A percentile compares a stretch with the other conserved stretches of the same genome.
These are phyloP conservation scores for Naumovozyma castellii DNA, from an alignment of 805 yeast genomes.

Conservation along the genomic window DNA sequence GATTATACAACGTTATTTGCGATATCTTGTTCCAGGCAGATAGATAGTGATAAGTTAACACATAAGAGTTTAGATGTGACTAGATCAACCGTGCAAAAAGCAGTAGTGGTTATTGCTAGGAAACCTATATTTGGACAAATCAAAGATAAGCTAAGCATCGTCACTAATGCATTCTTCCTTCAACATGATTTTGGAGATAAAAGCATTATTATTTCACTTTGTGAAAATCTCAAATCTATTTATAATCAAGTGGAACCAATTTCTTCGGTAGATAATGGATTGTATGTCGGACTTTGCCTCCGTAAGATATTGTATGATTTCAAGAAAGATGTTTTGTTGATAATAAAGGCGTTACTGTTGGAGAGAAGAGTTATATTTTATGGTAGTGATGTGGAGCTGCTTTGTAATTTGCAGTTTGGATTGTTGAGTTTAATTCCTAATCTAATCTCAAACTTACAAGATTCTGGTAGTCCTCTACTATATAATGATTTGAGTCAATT, in stretches of 20 bases:
- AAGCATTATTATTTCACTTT: conserved; percentile 56
- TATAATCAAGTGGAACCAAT: conserved; percentile 26
- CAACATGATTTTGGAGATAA: conserved; percentile 72
- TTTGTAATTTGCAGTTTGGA: conserved; percentile 78
- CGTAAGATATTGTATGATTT: conserved; percentile 54
- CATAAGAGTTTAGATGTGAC: conserved; percentile 56
- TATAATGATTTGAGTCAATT: conserved; percentile 43
- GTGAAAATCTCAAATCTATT: conserved; percentile 48
- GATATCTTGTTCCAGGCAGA: conserved; percentile 84
- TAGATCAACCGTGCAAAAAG: conserved; percentile 83
- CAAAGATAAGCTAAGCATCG: conserved; percentile 81
- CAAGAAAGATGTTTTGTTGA: conserved; percentile 47
- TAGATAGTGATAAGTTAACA: conserved; percentile 50
- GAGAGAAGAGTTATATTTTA: conserved; percentile 69
- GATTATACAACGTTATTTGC: conserved; percentile 75
- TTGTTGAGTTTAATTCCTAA: conserved; percentile 78
- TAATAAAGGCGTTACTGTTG: conserved; percentile 68
- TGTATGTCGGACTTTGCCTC: conserved; percentile 66
- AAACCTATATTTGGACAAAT: conserved; percentile 84
- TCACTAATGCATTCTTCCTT: conserved; percentile 75
- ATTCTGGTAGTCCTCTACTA: conserved; percentile 70
- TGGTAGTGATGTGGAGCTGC: conserved; percentile 66
- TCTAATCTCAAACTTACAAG: conserved; percentile 58
- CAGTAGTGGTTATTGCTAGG: conserved; percentile 75
- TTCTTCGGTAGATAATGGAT: conserved; percentile 7